phyloP scores from a whole-genome alignment of 495 filamentous ascomycete species.

The Aspergillus nidulans region DNA sequence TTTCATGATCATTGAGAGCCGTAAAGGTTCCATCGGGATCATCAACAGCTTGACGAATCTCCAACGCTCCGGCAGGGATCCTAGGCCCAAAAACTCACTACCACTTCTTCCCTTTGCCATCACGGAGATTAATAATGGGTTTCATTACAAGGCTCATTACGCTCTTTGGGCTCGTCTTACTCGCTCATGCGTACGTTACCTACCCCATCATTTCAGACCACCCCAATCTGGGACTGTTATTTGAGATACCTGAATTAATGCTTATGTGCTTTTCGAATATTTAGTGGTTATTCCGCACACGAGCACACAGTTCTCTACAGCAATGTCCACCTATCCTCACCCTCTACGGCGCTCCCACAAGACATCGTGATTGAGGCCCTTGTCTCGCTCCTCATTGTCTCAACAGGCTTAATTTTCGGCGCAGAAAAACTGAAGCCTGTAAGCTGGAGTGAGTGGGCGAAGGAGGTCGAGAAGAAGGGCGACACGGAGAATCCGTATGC shows the following conservation, averaged over 20 bases:
- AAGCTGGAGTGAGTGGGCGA: constrained; percentile 79
- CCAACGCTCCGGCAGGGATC: background rate
- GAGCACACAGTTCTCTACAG: constrained; percentile 72
- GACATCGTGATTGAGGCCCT: constrained; percentile 66
- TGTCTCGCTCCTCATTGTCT: constrained; percentile 59
- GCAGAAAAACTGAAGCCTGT: constrained; percentile 69
- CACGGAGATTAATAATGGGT: constrained; percentile 46
- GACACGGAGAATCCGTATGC: constrained; percentile 47
- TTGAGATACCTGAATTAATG: background rate
- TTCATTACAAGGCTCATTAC: constrained; percentile 62
- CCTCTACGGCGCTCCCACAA: constrained; percentile 57
- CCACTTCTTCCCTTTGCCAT: background rate
- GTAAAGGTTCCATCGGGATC: too few relatives aligned
- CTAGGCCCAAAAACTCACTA: background rate
- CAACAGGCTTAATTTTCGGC: constrained; percentile 65
- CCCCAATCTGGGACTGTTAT: background rate
- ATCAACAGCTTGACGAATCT: too few relatives aligned
- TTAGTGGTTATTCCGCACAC: constrained; percentile 79
- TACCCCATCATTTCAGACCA: background rate
- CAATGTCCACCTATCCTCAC: constrained; percentile 45
- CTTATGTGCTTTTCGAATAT: background rate
- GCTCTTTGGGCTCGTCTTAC: constrained; percentile 59
- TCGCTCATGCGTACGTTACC: constrained; percentile 66
- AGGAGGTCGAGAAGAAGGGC: constrained; percentile 69
- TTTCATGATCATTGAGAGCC: too few relatives aligned